Conservation (phyloP, 2,329 filamentous ascomycete genomes). For the Cadophora luteo-olivacea region DNA sequence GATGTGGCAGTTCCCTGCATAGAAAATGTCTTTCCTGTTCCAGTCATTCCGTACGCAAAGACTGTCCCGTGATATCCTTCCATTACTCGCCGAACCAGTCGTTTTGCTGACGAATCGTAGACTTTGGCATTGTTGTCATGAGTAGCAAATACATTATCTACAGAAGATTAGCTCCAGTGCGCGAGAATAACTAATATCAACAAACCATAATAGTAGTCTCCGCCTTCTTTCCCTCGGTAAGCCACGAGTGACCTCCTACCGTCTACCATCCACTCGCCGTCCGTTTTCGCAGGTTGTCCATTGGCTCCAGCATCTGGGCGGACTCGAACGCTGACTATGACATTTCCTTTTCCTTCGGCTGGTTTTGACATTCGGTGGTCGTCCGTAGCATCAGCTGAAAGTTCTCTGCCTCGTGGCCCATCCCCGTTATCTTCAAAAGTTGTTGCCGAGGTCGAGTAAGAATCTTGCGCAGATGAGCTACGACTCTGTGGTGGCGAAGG, state of each 20-base stretch:
- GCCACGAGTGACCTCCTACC: conserved; percentile 81
- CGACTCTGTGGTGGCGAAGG: conserved; percentile 87
- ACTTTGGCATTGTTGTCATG: conserved; percentile 94
- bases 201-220: conserved; percentile 91
- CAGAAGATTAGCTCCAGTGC: conserved; percentile 33
- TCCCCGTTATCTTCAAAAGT: conserved; percentile 84
- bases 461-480: conserved; percentile 90
- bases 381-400: conserved; percentile 40
- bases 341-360: conserved; percentile 85
- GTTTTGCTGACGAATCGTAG: conserved; percentile 93
- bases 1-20: conserved; percentile 98
- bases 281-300: conserved; percentile 62
- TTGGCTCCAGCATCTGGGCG: conserved; percentile 78
- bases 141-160: conserved; percentile 95
- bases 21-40: conserved; percentile 97
- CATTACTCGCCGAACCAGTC: conserved; percentile 95
- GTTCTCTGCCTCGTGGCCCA: conserved; percentile 45
- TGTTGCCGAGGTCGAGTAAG: conserved; percentile 88
- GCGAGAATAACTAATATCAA: background rate
- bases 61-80: conserved; percentile 98
- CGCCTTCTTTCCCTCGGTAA: conserved; percentile 87
- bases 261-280: conserved; percentile 92
- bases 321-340: conserved; percentile 93
- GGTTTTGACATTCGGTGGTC: conserved; percentile 55
- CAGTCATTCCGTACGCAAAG: conserved; percentile 98